Evolutionary conservation across 2,329 filamentous ascomycete genomes (phyloP).

Genomic region (Metarhizium rileyi): DNA sequence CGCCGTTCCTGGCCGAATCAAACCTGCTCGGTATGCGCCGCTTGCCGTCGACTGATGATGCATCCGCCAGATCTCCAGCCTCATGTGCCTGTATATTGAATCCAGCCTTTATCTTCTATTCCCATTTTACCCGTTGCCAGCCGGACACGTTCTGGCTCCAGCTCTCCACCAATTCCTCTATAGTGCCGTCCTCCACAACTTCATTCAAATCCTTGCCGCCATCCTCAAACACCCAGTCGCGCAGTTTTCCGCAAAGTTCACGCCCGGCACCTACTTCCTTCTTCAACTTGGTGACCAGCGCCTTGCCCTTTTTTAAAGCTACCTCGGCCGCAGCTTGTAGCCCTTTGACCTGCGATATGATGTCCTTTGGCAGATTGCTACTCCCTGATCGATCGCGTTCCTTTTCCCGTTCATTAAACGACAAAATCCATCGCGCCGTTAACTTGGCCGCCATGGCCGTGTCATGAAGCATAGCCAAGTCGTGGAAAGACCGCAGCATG

Average conservation of each 20-base stretch:
- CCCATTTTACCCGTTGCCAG: slow-evolving; percentile 26
- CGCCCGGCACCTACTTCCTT: slow-evolving; percentile 15
- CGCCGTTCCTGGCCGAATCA: too few species aligned
- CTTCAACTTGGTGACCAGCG: slow-evolving; percentile 18
- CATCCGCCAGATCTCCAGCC: too few species aligned
- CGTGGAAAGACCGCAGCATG: slow-evolving; percentile 25
- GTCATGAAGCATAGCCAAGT: slow-evolving; percentile 28
- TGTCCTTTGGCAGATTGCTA: slow-evolving; percentile 28
- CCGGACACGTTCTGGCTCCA: slow-evolving; percentile 25
- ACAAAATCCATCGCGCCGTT: slow-evolving; percentile 23
- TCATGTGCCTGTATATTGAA: too few species aligned
- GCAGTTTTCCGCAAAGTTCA: slow-evolving; percentile 17
- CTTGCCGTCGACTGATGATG: too few species aligned
- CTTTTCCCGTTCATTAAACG: slow-evolving; percentile 28
- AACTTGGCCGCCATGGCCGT: slow-evolving; percentile 23
- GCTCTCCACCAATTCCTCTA: slow-evolving; percentile 21
- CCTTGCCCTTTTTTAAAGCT: slow-evolving; percentile 24
- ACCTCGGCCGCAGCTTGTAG: slow-evolving; percentile 21
- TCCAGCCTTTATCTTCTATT: too few species aligned
- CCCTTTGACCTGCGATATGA: slow-evolving; percentile 23
- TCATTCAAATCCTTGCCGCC: slow-evolving; percentile 11
- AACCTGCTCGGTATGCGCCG: too few species aligned
- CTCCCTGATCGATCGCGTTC: slow-evolving; percentile 29
- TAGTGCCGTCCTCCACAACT: slow-evolving; percentile 16
- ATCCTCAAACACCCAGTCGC: slow-evolving; percentile 20